Conservation (phyloP, 2,329 filamentous ascomycete species). For the Dendrostoma leiphaemia region DNA sequence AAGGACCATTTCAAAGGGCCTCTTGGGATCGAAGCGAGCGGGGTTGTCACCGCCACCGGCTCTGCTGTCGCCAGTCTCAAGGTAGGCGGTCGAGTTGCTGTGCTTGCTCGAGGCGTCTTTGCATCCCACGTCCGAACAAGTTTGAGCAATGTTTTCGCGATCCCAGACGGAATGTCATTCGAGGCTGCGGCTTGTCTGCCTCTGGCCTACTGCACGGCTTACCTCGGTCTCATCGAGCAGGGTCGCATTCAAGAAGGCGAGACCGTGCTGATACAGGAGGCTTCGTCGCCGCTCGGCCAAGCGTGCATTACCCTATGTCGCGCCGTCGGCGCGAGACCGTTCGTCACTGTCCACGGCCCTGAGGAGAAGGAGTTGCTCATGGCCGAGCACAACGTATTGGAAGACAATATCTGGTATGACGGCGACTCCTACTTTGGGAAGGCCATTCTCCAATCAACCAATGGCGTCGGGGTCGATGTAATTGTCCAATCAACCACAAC, state of each 20-base stretch:
- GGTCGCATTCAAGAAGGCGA: conserved; percentile 21
- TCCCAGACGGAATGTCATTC: conserved; percentile 15
- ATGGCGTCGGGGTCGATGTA: conserved; percentile 6
- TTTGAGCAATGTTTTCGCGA: conserved; percentile 2
- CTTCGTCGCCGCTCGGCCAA: conserved; percentile 16
- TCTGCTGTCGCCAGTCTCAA: conserved; percentile 11
- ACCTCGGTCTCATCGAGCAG: conserved; percentile 24
- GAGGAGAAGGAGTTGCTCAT: conserved; percentile 29
- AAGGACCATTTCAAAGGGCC: conserved; percentile 28
- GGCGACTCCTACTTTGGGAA: background rate
- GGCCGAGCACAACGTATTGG: background rate
- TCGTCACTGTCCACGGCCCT: conserved; percentile 27
- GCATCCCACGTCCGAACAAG: conserved; percentile 1
- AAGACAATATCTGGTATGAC: conserved; percentile 23
- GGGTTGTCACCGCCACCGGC: conserved; percentile 21
- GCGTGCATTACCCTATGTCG: conserved; percentile 6
- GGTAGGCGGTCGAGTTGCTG: conserved; percentile 20
- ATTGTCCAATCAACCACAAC: conserved; percentile 18
- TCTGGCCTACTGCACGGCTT: conserved; percentile 25
- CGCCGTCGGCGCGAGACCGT: conserved; percentile 25
- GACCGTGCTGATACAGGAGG: conserved; percentile 26
- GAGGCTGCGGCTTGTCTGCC: conserved; percentile 20
- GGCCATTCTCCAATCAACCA: background rate
- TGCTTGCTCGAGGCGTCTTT: background rate
- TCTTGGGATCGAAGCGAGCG: conserved; percentile 28